Base-by-base conservation (phyloP, 2,329 filamentous ascomycete genomes). In the Triangularia setosa region DNA sequence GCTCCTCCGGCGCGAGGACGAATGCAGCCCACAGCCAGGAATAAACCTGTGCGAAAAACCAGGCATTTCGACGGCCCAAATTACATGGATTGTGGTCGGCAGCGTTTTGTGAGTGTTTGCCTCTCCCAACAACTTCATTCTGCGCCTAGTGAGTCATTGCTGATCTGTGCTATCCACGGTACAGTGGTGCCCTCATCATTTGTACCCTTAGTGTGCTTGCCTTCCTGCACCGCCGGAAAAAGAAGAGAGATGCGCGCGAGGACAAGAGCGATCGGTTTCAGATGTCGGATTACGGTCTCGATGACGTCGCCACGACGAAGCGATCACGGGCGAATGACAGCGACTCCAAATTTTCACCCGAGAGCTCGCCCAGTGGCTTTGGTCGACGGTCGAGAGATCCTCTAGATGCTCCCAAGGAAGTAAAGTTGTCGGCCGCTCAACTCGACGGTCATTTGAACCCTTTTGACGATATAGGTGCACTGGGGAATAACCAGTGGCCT, bases 1-100 rank as follows among this genome's bases (percentile, higher is more conserved):
- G 58, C 64, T 71, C 16, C 12, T 64, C 56, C 35, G 27, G 14
- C 69, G 69, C 35, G 66, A 65, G 4, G 68, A 70, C 30, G 30
- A 67, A 11, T 63, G 64, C 27, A 33, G 58, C 52, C 65, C 68
- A 6, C 64, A 64, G 21, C 53, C 62, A 1, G 64, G 56, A 4
- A 54, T 65, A 18, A 60, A 71, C 30, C 60, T 68, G 2, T 72
- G 70, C 67, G 68, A 70, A 28, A 72, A 69, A 63, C 68, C 70
- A 12, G 62, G 57, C 9, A 54, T 66, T 3, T 67, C 70, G 56
- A 68, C 67, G 1, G 57, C 60, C 16, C 18, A 16, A 3, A 24
- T 62, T 11, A 72, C 69, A 1, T 71, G 69, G 67, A 67, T 69
- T 28, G 60, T 71, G 16, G 65, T 72, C 11, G 70, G 70, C 52